Conservation (phyloP, 2,329 filamentous ascomycete genomes). For the Aspergillaceae sp. region DNA sequence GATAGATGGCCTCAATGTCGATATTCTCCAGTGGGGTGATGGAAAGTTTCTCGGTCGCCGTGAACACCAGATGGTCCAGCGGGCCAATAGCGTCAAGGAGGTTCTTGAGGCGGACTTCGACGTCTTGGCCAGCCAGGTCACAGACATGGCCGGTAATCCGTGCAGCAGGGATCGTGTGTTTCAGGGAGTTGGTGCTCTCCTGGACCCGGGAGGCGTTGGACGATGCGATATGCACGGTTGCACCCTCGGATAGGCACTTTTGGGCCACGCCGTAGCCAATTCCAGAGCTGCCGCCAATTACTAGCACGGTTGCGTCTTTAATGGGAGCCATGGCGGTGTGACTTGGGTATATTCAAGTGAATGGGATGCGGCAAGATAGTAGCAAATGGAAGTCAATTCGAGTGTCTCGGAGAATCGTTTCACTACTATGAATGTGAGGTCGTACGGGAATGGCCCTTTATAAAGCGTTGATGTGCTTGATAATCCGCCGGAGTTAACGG, state of each 20-base stretch:
- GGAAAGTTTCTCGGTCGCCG: constrained; percentile 44
- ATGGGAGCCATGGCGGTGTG: constrained; percentile 10
- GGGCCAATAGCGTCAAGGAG: constrained; percentile 36
- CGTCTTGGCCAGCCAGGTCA: constrained; percentile 40
- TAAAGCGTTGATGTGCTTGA: neutral
- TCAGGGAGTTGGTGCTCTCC: constrained; percentile 39
- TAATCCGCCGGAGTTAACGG: neutral
- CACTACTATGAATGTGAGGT: neutral
- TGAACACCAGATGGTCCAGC: constrained; percentile 51
- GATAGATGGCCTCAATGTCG: constrained; percentile 32
- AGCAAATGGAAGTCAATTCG: neutral
- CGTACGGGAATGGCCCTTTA: neutral
- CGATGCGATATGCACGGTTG: constrained; percentile 52
- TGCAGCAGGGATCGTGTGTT: constrained; percentile 15
- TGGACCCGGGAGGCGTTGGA: constrained; percentile 46
- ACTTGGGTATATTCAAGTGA: neutral
- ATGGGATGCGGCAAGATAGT: neutral
- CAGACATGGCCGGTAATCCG: constrained; percentile 32
- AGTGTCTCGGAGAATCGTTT: neutral
- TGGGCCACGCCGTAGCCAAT: constrained; percentile 56
- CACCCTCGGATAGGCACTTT: constrained; percentile 47
- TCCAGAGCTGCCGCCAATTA: constrained; percentile 57
- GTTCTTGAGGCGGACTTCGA: constrained; percentile 41
- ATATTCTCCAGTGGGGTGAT: constrained; percentile 35
- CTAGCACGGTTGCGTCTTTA: constrained; percentile 37